Evolutionary conservation across 2,329 filamentous ascomycete species (phyloP).

Genomic region (Drechslerella stenobrocha): DNA sequence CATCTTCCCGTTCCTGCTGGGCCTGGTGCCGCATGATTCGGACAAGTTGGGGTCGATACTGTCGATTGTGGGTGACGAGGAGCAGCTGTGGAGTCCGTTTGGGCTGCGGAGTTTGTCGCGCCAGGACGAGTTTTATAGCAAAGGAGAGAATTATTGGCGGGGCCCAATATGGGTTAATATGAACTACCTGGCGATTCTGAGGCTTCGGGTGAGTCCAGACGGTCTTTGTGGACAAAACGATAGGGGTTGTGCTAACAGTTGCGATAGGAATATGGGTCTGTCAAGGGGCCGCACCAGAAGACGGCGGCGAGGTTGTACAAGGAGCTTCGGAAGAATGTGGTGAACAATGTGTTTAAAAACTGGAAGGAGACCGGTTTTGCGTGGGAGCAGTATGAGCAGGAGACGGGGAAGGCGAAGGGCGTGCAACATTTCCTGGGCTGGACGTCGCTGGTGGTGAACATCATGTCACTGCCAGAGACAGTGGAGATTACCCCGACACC

Average conservation of each 20-base stretch:
- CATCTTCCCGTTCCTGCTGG: constrained; percentile 83
- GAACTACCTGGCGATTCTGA: constrained; percentile 82
- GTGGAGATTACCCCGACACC: constrained; percentile 54
- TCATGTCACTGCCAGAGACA: constrained; percentile 85
- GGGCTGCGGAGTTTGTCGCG: constrained; percentile 90
- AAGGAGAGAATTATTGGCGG: constrained; percentile 95
- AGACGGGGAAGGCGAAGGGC: constrained; percentile 87
- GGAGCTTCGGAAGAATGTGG: constrained; percentile 76
- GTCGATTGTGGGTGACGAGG: constrained; percentile 75
- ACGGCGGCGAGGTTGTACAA: constrained; percentile 75
- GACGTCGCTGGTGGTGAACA: constrained; percentile 97
- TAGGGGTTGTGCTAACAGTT: constrained; percentile 24
- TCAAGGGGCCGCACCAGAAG: constrained; percentile 67
- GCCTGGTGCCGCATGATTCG: constrained; percentile 71
- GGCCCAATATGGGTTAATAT: constrained; percentile 95
- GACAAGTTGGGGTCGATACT: constrained; percentile 73
- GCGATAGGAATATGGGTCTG: constrained; percentile 59
- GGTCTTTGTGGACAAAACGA: constrained; percentile 13
- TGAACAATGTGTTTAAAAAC: constrained; percentile 82
- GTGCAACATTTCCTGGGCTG: constrained; percentile 98
- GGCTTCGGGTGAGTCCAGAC: constrained; percentile 66
- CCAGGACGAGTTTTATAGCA: constrained; percentile 79
- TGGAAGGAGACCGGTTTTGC: constrained; percentile 94
- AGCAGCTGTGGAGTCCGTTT: constrained; percentile 85
- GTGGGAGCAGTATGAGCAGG: constrained; percentile 97